Conservation (phyloP, 371 early-diverging fungal genomes). For the Chytridium lagenaria region DNA sequence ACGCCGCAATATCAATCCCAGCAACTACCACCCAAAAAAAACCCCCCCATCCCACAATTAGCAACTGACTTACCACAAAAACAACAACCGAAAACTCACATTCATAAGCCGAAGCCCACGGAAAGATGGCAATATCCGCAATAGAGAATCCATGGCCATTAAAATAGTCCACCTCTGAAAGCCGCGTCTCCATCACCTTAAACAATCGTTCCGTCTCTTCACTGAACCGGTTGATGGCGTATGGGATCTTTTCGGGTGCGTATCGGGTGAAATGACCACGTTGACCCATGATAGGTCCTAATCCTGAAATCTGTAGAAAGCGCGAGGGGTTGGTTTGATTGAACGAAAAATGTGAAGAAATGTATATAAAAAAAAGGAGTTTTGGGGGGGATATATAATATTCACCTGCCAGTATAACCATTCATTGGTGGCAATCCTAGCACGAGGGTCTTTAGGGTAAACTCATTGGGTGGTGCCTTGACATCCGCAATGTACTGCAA, state of each 20-base stretch:
- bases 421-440: slow-evolving; percentile 24
- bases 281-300: slow-evolving; percentile 34
- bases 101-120: slow-evolving; percentile 12
- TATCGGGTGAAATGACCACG: slow-evolving; percentile 11
- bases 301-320: slow-evolving; percentile 24
- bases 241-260: slow-evolving; percentile 19
- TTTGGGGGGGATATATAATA: not conserved
- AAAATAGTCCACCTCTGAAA: slow-evolving; percentile 31
- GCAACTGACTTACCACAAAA: not conserved
- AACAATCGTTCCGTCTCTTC: slow-evolving; percentile 27
- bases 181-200: slow-evolving; percentile 32
- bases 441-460: slow-evolving; percentile 19
- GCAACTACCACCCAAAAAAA: not conserved
- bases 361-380: not conserved
- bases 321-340: no score
- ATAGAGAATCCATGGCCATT: slow-evolving; percentile 32
- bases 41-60: not conserved
- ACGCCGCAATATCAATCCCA: slow-evolving; percentile 2
- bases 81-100: not conserved
- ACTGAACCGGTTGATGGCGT: slow-evolving; percentile 22
- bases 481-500: slow-evolving; percentile 31
- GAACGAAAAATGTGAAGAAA: not conserved
- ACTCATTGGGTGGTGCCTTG: slow-evolving; percentile 19
- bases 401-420: slow-evolving; percentile 33
- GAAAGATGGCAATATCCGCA: slow-evolving; percentile 30